These are phyloP conservation scores for Naganishia liquefaciens DNA, from an alignment of 1,284 basidiomycete genomes.

Conservation along the genomic window DNA sequence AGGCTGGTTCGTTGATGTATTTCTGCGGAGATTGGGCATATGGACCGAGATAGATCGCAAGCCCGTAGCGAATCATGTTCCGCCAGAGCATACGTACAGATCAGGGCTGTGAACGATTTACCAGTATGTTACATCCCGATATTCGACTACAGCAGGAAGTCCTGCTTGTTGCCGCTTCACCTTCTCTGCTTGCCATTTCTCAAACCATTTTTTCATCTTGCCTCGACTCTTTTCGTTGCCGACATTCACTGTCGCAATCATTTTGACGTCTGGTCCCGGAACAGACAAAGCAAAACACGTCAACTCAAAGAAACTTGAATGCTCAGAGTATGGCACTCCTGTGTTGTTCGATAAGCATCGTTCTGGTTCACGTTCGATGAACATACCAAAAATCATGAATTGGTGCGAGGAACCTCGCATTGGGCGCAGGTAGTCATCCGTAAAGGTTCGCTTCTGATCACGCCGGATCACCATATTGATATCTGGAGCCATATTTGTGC, in stretches of 20 bases:
- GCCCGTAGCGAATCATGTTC: not conserved
- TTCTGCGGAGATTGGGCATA: conserved; percentile 61
- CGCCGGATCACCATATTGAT: conserved; percentile 68
- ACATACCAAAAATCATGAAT: conserved; percentile 69
- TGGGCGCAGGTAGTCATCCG: conserved; percentile 66
- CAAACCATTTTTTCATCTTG: conserved; percentile 79
- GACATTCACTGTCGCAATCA: conserved; percentile 96
- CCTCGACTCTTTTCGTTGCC: conserved; percentile 72
- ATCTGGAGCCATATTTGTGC: conserved; percentile 64
- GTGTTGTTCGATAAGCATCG: conserved; percentile 24
- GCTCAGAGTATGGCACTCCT: conserved; percentile 91
- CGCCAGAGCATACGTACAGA: not conserved
- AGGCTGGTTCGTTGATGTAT: conserved; percentile 70
- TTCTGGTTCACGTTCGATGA: not conserved
- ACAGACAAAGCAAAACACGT: conserved; percentile 89
- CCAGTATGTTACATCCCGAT: conserved; percentile 56
- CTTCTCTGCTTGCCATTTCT: conserved; percentile 79
- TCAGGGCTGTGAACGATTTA: not conserved
- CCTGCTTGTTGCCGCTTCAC: conserved; percentile 61
- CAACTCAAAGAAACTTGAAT: conserved; percentile 90
- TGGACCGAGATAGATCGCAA: conserved; percentile 36
- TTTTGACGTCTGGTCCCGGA: conserved; percentile 65
- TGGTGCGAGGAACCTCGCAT: conserved; percentile 69
- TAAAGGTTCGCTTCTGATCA: conserved; percentile 68
- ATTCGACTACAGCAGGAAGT: conserved; percentile 57